Evolutionary conservation across 2,329 filamentous ascomycete genomes (phyloP), one percentile per base, ranked within the genome.

Genomic region (Metarhizium anisopliae): DNA sequence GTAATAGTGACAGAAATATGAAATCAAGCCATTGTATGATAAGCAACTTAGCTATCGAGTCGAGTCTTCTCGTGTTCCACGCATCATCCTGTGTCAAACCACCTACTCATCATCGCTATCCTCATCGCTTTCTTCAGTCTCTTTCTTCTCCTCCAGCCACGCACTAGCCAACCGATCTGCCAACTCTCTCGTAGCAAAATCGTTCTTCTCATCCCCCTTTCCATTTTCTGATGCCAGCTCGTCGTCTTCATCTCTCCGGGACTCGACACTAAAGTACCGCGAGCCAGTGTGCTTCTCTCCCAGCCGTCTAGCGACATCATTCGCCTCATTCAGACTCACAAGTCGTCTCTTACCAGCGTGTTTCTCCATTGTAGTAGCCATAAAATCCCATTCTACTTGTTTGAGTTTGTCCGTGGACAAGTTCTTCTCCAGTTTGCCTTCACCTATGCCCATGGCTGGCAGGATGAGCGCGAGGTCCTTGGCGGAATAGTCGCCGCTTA

Each of bases 281-380:
- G 67, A 69, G 4, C 61, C 58, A 29, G 65, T 63, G 60, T 77
- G 74, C 63, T 69, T 77, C 66, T 83, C 79, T 56, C 79, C 77
- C 14, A 83, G 67, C 32, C 80, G 70, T 64, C 74, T 78, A 47
- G 80, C 79, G 60, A 83, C 80, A 62, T 84, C 79, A 62, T 81
- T 82, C 52, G 79, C 80, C 63, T 82, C 78, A 63, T 77, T 74
- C 51, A 83, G 70, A 58, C 75, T 80, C 52, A 81, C 78, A 16
- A 83, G 73, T 3, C 74, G 74, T 32, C 80, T 74, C 60, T 72
- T 73, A 36, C 64, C 69, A 32, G 67, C 64, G 38, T 68, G 58
- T 55, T 63, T 64, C 51, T 62, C 54, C 62, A 70, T 67, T 14
- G 63, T 59, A 0, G 68, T 70, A 32, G 54, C 58, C 56, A 69